phyloP scores from a whole-genome alignment of 306 rosid species.

The Erythrophleum fordii region DNA sequence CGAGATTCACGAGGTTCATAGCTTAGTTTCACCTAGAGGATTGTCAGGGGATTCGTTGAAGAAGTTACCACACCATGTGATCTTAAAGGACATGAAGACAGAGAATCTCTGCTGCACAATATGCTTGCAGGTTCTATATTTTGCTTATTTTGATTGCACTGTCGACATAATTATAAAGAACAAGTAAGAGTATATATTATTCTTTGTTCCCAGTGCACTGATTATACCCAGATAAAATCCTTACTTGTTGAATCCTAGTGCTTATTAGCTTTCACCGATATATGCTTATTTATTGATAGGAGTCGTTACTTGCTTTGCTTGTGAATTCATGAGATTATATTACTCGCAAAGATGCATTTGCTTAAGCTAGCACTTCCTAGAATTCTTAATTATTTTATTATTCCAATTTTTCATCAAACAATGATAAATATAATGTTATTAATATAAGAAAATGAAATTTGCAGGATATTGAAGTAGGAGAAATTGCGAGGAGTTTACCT shows the following conservation, averaged over 20 bases:
- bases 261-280: not conserved
- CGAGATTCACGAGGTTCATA: constrained; percentile 54
- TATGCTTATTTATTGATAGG: not conserved
- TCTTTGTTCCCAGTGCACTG: not conserved
- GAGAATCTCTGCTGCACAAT: constrained; percentile 63
- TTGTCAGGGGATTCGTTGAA: constrained; percentile 63
- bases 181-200: not conserved
- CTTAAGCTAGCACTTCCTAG: constrained; percentile 8
- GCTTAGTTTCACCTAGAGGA: constrained; percentile 59
- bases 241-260: constrained; percentile 2
- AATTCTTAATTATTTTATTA: constrained; percentile 1
- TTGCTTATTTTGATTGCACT: constrained; percentile 1
- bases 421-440: not conserved
- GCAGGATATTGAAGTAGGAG: constrained; percentile 77
- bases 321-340: not conserved
- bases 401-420: constrained; percentile 9
- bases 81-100: constrained; percentile 53
- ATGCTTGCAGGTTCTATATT: constrained; percentile 72
- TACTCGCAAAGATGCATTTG: constrained; percentile 6
- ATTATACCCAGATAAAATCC: constrained; percentile 12
- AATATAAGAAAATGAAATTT: constrained; percentile 30
- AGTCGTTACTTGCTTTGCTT: constrained; percentile 10
- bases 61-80: constrained; percentile 63
- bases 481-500: constrained; percentile 69
- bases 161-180: constrained; percentile 11